A percentile compares a stretch with the other conserved stretches of the same genome.
phyloP scores from a whole-genome alignment of 2,329 filamentous ascomycete genomes.

The Neodidymelliopsis sp. region DNA sequence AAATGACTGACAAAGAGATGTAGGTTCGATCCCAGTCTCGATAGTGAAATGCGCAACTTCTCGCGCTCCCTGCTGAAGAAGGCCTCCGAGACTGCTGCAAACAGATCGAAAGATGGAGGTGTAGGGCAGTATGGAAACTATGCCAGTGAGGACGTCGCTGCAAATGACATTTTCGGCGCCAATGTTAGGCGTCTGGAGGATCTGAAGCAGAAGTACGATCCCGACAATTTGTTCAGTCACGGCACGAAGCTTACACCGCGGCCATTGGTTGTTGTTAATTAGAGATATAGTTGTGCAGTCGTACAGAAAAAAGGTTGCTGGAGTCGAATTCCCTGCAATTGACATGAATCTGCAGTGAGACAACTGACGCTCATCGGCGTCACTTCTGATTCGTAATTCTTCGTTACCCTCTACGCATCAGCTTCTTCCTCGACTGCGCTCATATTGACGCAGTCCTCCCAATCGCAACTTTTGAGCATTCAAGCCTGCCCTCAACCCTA shows the following conservation, averaged over 20 bases:
- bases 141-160: slow-evolving; percentile 38
- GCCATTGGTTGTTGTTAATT: slow-evolving; percentile 31
- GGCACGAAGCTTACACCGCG: slow-evolving; percentile 34
- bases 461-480: too few relatives aligned
- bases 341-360: too few relatives aligned
- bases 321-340: too few relatives aligned
- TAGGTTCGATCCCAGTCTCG: slow-evolving; percentile 38
- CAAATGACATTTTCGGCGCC: slow-evolving; percentile 40
- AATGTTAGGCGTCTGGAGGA: slow-evolving; percentile 43
- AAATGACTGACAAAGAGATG: background rate
- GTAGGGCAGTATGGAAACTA: slow-evolving; percentile 47
- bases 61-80: slow-evolving; percentile 37
- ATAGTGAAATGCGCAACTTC: slow-evolving; percentile 35
- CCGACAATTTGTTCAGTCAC: slow-evolving; percentile 42
- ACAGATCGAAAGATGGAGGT: slow-evolving; percentile 31
- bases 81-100: slow-evolving; percentile 27
- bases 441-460: too few relatives aligned
- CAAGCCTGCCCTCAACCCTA: too few relatives aligned
- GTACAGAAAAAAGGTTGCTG: too few relatives aligned
- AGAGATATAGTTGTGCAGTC: too few relatives aligned
- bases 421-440: too few relatives aligned
- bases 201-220: slow-evolving; percentile 47
- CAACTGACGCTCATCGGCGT: too few relatives aligned
- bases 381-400: too few relatives aligned
- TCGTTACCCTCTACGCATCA: too few relatives aligned